Conservation (phyloP, 1,284 basidiomycete genomes). For the Ganoderma multipileum region DNA sequence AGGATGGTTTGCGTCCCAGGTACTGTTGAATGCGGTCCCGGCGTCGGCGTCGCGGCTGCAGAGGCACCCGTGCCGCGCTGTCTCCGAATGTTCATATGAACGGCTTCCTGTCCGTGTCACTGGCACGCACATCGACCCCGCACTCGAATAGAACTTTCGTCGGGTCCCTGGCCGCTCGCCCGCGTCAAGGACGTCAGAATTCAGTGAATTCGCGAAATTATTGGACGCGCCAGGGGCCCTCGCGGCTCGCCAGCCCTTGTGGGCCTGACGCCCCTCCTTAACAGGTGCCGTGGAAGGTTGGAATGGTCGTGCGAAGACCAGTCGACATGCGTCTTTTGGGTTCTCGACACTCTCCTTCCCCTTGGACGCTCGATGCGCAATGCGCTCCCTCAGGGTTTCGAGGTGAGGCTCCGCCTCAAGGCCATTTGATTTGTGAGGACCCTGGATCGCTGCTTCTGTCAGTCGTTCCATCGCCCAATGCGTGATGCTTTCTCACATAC, state of each 20-base stretch:
- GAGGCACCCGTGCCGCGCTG: slow-evolving; percentile 8
- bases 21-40: not conserved
- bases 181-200: not conserved
- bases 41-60: not conserved
- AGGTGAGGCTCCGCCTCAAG: not conserved
- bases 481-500: not conserved
- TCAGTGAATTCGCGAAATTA: not conserved
- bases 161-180: not conserved
- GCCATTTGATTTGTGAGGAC: not conserved
- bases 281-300: not conserved
- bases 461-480: not conserved
- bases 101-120: not conserved
- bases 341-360: not conserved
- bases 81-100: slow-evolving; percentile 18
- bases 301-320: not conserved
- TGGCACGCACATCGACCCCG: not conserved
- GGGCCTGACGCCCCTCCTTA: not conserved
- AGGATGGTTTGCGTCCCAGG: not conserved
- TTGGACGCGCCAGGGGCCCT: slow-evolving; percentile 1
- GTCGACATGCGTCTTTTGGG: not conserved
- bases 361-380: not conserved
- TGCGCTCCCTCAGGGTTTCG: not conserved
- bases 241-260: not conserved
- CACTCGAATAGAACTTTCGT: not conserved
- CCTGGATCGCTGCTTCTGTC: slow-evolving; percentile 2